These are phyloP conservation scores for Podaxis pistillaris DNA, from an alignment of 768 basidiomycete species.

Conservation along the genomic window DNA sequence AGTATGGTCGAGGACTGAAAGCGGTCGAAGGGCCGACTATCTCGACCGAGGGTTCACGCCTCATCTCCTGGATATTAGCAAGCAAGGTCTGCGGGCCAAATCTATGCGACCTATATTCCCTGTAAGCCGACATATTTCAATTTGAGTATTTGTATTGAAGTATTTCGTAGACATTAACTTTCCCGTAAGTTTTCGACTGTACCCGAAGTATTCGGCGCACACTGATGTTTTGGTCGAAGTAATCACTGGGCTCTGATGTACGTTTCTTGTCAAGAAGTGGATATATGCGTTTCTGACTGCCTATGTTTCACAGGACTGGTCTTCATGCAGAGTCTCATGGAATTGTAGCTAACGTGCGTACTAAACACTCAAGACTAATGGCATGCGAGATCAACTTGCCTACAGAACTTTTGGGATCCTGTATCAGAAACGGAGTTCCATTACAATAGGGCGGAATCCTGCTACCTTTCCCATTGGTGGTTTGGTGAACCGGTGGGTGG, in stretches of 20 bases:
- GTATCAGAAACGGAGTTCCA: conserved; percentile 58
- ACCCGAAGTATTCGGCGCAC: conserved; percentile 1
- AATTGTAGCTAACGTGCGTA: conserved; percentile 79
- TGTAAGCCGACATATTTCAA: conserved; percentile 32
- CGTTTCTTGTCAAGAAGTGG: conserved; percentile 17
- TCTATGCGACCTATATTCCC: conserved; percentile 88
- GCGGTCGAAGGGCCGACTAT: conserved; percentile 68
- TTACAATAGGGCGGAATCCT: conserved; percentile 61
- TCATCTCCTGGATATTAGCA: conserved; percentile 75
- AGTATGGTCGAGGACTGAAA: background rate
- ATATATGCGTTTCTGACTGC: conserved; percentile 4
- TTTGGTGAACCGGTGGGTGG: conserved; percentile 75
- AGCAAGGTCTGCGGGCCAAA: conserved; percentile 84
- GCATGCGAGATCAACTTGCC: background rate
- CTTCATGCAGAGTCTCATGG: conserved; percentile 89
- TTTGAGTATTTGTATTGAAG: conserved; percentile 5
- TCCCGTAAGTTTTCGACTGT: conserved; percentile 60
- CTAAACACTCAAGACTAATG: background rate
- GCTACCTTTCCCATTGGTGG: conserved; percentile 81
- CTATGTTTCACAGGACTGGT: conserved; percentile 64
- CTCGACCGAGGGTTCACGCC: conserved; percentile 84
- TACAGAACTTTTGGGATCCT: conserved; percentile 88
- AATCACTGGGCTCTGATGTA: conserved; percentile 92
- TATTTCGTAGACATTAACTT: conserved; percentile 74
- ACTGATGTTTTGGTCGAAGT: conserved; percentile 31